Conservation (phyloP, 176 grass and related monocot species). For the Bonia amplexicaulis region DNA sequence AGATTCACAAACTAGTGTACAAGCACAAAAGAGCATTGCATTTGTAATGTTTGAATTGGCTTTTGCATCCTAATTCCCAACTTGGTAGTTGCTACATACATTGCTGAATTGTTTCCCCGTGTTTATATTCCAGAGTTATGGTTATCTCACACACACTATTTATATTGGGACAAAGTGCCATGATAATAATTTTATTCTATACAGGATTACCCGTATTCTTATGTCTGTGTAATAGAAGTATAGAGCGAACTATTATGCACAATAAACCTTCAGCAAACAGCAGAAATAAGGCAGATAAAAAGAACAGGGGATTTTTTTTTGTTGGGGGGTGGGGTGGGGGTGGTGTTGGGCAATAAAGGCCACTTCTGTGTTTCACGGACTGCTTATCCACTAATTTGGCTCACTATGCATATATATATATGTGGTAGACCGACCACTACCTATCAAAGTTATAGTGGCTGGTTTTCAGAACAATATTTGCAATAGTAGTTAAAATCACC, state of each 20-base stretch:
- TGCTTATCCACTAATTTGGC: neutral
- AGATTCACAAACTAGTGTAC: conserved; percentile 9
- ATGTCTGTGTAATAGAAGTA: neutral
- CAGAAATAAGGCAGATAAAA: neutral
- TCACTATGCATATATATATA: neutral
- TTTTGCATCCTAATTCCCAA: conserved; percentile 8
- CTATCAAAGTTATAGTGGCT: neutral
- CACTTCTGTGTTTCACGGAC: neutral
- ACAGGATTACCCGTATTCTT: neutral
- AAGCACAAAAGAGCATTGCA: neutral
- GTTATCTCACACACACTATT: neutral
- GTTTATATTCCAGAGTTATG: conserved; percentile 15
- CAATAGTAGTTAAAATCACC: neutral
- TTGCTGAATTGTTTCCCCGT: conserved; percentile 6
- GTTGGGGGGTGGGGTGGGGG: too few relatives aligned
- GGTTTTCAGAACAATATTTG: neutral
- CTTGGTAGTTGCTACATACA: neutral
- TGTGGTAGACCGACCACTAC: neutral
- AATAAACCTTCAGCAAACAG: neutral
- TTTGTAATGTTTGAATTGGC: conserved; percentile 1
- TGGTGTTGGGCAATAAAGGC: neutral
- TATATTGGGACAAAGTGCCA: neutral
- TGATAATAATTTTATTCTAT: neutral
- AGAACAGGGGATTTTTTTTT: neutral
- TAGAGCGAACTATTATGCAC: neutral